These are phyloP conservation scores for Talaromyces sp. DNA, from an alignment of 2,329 filamentous ascomycete genomes.

Conservation along the genomic window DNA sequence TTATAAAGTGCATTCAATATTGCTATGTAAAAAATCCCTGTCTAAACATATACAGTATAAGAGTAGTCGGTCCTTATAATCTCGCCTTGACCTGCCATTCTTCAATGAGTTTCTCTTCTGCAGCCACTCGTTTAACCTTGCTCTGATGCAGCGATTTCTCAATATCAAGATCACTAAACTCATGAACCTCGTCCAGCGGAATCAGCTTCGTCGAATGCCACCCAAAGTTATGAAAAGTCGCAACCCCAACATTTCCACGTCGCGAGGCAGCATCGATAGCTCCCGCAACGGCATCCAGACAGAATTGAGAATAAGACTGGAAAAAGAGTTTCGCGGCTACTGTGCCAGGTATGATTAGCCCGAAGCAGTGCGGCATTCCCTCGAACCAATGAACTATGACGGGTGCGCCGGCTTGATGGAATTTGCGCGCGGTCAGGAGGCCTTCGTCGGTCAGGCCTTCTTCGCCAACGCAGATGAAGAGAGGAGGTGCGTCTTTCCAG, in stretches of 20 bases:
- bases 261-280: background rate
- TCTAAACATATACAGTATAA: background rate
- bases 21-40: background rate
- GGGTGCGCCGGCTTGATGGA: slow-evolving; percentile 32
- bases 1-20: background rate
- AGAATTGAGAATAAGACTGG: slow-evolving; percentile 53
- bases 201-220: slow-evolving; percentile 22
- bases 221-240: slow-evolving; percentile 28
- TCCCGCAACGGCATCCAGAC: slow-evolving; percentile 27
- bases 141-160: slow-evolving; percentile 22
- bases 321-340: slow-evolving; percentile 50
- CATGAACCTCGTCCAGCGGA: slow-evolving; percentile 27
- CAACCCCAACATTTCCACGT: slow-evolving; percentile 23
- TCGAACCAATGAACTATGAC: slow-evolving; percentile 39
- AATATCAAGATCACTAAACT: slow-evolving; percentile 33
- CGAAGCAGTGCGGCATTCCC: slow-evolving; percentile 49
- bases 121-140: slow-evolving; percentile 27
- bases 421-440: slow-evolving; percentile 34
- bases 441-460: slow-evolving; percentile 39
- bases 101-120: slow-evolving; percentile 29
- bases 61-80: slow-evolving; percentile 16
- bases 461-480: slow-evolving; percentile 38
- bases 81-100: slow-evolving; percentile 28
- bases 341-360: slow-evolving; percentile 49
- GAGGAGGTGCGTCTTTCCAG: slow-evolving; percentile 38